Evolutionary conservation across 306 rosid genomes (phyloP).

Genomic region (Ormosia emarginata): DNA sequence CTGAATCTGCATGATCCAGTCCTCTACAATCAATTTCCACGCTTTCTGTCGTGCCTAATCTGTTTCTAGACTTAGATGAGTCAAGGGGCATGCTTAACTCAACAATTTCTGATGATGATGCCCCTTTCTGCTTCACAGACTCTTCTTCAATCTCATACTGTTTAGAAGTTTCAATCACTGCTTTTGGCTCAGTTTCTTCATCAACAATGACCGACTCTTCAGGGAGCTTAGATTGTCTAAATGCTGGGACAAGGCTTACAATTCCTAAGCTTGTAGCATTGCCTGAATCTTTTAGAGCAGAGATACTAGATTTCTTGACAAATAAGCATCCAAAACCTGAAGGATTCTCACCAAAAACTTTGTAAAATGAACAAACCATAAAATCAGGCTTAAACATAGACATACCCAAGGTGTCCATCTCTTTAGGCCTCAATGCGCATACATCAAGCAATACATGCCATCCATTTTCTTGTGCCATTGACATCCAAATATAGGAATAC

Average conservation of each 20-base stretch:
- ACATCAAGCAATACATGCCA: constrained; percentile 81
- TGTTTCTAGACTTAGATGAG: constrained; percentile 20
- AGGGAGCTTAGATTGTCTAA: constrained; percentile 8
- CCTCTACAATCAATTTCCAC: constrained; percentile 53
- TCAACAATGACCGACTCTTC: neutral
- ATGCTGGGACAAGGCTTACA: constrained; percentile 53
- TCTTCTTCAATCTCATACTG: neutral
- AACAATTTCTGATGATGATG: constrained; percentile 29
- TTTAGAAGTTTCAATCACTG: neutral
- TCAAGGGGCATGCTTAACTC: constrained; percentile 17
- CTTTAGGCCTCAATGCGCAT: constrained; percentile 75
- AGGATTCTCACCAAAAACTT: constrained; percentile 73
- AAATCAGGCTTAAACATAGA: constrained; percentile 82
- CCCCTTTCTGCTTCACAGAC: neutral
- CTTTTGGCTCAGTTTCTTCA: neutral
- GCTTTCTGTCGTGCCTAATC: neutral
- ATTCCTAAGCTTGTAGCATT: constrained; percentile 52
- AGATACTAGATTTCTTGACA: constrained; percentile 62
- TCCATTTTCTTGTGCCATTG: constrained; percentile 72
- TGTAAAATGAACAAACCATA: constrained; percentile 68
- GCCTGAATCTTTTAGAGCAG: constrained; percentile 39
- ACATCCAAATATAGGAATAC: constrained; percentile 82
- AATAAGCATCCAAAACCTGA: constrained; percentile 85
- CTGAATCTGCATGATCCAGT: constrained; percentile 72
- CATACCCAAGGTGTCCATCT: constrained; percentile 72